These are phyloP conservation scores for Solanum infundibuliforme DNA, from an alignment of 257 asterid genomes.

Conservation along the genomic window DNA sequence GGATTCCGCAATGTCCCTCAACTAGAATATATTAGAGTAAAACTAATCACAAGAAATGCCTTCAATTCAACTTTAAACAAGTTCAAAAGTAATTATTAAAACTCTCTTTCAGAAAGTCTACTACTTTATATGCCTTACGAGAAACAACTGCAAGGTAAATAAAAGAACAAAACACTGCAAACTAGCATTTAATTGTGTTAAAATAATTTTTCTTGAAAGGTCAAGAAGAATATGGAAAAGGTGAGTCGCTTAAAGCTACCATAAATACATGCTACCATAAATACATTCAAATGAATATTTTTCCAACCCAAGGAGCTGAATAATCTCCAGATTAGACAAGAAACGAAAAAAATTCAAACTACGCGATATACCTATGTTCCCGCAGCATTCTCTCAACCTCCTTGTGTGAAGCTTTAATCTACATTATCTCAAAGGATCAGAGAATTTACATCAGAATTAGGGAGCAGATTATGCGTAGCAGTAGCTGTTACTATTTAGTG, in stretches of 20 bases:
- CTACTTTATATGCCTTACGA: not conserved
- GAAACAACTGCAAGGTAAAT: not conserved
- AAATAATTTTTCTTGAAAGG: not conserved
- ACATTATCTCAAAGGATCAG: slow-evolving; percentile 35
- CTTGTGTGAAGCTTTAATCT: slow-evolving; percentile 87
- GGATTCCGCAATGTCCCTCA: not conserved
- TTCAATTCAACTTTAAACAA: not conserved
- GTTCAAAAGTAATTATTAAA: not conserved
- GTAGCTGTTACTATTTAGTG: not conserved
- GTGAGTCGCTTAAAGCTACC: not conserved
- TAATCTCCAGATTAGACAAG: not conserved
- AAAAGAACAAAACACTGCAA: not conserved
- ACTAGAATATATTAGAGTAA: not conserved
- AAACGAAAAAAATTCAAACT: not conserved
- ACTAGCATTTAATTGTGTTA: not conserved
- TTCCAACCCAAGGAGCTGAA: not conserved
- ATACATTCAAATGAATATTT: not conserved
- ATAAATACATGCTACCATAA: not conserved
- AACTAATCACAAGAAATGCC: not conserved
- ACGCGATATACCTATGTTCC: slow-evolving; percentile 51
- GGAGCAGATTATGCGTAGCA: not conserved
- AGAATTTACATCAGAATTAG: slow-evolving; percentile 2
- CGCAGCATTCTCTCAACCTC: slow-evolving; percentile 75
- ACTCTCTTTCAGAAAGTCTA: not conserved
- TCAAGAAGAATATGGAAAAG: not conserved